Conservation (phyloP, 306 rosid species). For the Datisca glomerata region DNA sequence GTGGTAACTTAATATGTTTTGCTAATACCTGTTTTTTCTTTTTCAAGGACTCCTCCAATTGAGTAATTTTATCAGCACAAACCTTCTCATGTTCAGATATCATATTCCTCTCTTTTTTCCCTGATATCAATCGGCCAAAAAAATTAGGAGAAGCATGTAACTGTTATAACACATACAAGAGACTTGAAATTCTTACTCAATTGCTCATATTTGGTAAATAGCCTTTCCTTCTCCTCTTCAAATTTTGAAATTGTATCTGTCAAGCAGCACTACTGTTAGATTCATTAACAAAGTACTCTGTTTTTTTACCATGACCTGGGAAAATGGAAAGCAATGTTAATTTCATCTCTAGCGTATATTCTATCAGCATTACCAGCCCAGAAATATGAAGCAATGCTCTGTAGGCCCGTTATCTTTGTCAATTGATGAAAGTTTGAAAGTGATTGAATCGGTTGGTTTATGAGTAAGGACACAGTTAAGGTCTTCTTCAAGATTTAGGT, state of each 20-base stretch:
- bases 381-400: too few species aligned
- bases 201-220: constrained; percentile 69
- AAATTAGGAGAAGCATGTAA: background rate
- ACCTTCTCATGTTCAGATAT: constrained; percentile 70
- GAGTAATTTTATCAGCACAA: constrained; percentile 54
- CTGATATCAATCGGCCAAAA: constrained; percentile 20
- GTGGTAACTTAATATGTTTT: too few species aligned
- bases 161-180: background rate
- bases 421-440: too few species aligned
- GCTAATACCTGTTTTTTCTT: constrained; percentile 89
- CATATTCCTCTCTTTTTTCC: constrained; percentile 63
- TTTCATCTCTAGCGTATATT: too few species aligned
- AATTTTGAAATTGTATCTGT: constrained; percentile 68
- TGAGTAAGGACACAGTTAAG: too few species aligned
- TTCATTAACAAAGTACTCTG: too few species aligned
- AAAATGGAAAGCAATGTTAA: too few species aligned
- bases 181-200: constrained; percentile 41
- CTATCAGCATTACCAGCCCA: too few species aligned
- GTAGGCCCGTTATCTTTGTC: too few species aligned
- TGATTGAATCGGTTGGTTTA: too few species aligned
- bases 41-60: constrained; percentile 69
- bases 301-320: too few species aligned
- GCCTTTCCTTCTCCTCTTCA: constrained; percentile 90
- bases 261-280: background rate
- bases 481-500: too few species aligned